Evolutionary conservation across 257 asterid genomes (phyloP), one percentile per base, ranked within the genome.

Genomic region (Lavandula angustifolia): DNA sequence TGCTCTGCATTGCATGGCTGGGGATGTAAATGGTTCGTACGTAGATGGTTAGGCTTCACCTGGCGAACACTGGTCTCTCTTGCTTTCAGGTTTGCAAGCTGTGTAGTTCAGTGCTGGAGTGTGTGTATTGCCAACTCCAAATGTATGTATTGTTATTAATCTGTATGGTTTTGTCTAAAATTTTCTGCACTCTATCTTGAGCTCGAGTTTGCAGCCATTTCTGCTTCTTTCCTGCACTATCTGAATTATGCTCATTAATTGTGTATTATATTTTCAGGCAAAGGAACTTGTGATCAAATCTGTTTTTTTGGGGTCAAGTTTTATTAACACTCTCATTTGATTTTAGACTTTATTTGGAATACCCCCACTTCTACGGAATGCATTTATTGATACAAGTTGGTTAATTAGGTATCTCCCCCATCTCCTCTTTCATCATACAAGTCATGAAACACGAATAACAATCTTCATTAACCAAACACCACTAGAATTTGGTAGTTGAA

Each of bases 11-110:
- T 38, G 6, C 54, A 5, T 13, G 42, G 33, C 47, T 5, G 54
- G 46, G 46, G 35, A 37, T 47, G 66, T 48, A 57, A 42, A 34
- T 68, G 43, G 16, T 59, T 57, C 6, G 29, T 58, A 14, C 6
- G 29, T 58, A 14, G 43, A 54, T 40, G 49, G 40, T 11, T 12
- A 52, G 53, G 49, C 38, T 34, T 34, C 7, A 4, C 38, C 38
- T 34, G 63, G 17, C 1, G 12, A 37, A 49, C 12, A 48, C 9
- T 43, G 2, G 54, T 44, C 49, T 38, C 34, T 11, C 7, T 22
- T 22, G 43, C 29, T 70, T 49, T 53, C 54, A 10, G 31, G 61
- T 16, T 62, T 17, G 75, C 33, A 44, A 62, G 44, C 37, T 54
- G 49, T 40, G 49, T 44, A 54, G 62, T 65, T 65, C 41, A 3